phyloP scores from a whole-genome alignment of 148 eudicot genomes.

The Camellia granthamiana region DNA sequence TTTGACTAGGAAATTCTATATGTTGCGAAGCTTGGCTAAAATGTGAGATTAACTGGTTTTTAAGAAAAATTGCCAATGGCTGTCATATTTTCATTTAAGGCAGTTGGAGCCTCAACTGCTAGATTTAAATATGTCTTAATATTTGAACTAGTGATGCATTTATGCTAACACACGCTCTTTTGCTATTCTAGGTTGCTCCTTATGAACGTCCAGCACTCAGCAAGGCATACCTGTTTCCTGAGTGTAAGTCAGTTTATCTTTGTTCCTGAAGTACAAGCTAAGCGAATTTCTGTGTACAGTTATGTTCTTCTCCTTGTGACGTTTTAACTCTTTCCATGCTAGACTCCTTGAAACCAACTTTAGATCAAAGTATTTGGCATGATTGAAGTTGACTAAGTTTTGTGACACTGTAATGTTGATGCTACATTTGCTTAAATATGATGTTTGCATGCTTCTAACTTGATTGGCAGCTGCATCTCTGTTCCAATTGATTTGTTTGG shows the following conservation, averaged over 20 bases:
- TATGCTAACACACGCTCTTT: neutral
- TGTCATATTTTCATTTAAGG: neutral
- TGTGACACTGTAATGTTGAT: neutral
- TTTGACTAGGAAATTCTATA: neutral
- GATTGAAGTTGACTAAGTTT: constrained; percentile 1
- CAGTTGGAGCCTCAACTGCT: neutral
- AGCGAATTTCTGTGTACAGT: neutral
- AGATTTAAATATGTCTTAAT: neutral
- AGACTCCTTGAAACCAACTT: neutral
- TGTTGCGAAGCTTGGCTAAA: neutral
- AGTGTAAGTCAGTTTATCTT: constrained; percentile 52
- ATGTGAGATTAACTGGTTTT: neutral
- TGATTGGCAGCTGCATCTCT: neutral
- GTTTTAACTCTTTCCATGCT: neutral
- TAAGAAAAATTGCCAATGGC: neutral
- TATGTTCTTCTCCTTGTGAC: neutral
- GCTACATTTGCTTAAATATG: neutral
- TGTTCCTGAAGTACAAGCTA: neutral
- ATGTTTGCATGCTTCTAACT: neutral
- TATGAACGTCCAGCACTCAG: constrained; percentile 99
- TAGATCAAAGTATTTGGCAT: neutral
- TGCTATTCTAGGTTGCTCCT: constrained; percentile 77
- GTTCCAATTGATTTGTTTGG: constrained; percentile 2
- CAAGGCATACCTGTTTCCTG: constrained; percentile 93
- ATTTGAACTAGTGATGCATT: neutral